Percentiles rank a stretch among this genome's conserved stretches.
phyloP scores from a whole-genome alignment of 2,329 filamentous ascomycete species.

The Aspergillaceae sp. region DNA sequence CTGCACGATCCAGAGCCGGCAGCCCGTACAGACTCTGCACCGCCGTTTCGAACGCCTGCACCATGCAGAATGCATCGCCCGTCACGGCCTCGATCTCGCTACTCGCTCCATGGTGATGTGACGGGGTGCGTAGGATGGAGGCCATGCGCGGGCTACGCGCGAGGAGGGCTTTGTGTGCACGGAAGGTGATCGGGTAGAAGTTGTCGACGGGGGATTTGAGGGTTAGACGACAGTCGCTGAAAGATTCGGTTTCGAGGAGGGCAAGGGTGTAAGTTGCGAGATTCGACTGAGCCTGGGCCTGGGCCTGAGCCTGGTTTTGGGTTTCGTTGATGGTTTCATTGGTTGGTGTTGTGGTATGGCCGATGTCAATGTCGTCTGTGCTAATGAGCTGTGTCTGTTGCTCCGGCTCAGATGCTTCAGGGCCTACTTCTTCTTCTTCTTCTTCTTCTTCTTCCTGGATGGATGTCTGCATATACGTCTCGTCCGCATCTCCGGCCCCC shows the following conservation, averaged over 20 bases:
- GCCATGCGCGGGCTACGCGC: slow-evolving; percentile 17
- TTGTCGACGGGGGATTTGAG: slow-evolving; percentile 12
- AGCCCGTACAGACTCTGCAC: slow-evolving; percentile 21
- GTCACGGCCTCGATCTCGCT: slow-evolving; percentile 5
- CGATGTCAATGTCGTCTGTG: no score
- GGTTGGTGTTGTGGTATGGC: no score
- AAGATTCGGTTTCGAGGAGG: slow-evolving; percentile 7
- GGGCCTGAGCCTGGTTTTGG: no score
- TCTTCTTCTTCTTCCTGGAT: no score
- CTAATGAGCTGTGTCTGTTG: no score
- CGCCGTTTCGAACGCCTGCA: slow-evolving; percentile 17
- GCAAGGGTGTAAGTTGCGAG: slow-evolving; percentile 9
- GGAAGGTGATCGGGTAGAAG: slow-evolving; percentile 11
- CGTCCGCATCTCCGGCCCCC: background rate
- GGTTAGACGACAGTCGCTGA: slow-evolving; percentile 14
- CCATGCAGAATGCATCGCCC: slow-evolving; percentile 14
- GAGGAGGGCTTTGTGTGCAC: slow-evolving; percentile 15
- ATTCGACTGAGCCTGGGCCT: background rate
- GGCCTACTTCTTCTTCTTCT: no score
- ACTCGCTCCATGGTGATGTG: slow-evolving; percentile 6
- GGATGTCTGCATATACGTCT: no score
- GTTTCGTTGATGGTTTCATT: no score
- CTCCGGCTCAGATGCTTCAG: no score
- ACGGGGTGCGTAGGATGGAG: slow-evolving; percentile 9
- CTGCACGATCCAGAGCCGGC: slow-evolving; percentile 9